Conservation (phyloP, 495 filamentous ascomycete species). For the Aspergillus olivimuriae region DNA sequence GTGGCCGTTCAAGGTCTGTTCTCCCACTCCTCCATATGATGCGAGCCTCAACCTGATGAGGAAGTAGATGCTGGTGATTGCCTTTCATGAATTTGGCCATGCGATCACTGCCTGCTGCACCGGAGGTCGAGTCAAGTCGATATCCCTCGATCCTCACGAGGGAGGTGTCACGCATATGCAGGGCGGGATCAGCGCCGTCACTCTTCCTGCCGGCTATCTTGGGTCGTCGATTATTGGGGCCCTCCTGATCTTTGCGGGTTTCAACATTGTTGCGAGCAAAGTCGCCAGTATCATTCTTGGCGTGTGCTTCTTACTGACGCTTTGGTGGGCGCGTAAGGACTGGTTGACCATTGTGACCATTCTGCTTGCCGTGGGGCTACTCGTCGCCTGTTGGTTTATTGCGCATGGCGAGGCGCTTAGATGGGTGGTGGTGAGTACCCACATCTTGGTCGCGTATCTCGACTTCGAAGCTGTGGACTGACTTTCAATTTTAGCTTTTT, state of each 20-base stretch:
- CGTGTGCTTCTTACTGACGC: constrained; percentile 65
- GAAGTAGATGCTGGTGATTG: constrained; percentile 75
- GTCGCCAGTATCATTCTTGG: constrained; percentile 65
- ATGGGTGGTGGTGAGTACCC: constrained; percentile 62
- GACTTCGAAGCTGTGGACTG: not conserved
- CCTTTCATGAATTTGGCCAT: constrained; percentile 79
- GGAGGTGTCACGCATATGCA: constrained; percentile 72
- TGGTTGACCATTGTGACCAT: constrained; percentile 71
- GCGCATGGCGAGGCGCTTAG: constrained; percentile 63
- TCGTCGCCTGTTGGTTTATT: constrained; percentile 77
- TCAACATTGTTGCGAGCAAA: constrained; percentile 74
- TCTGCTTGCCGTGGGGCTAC: constrained; percentile 58
- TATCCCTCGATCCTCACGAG: constrained; percentile 61
- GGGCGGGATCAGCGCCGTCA: constrained; percentile 68
- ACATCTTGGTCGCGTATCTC: not conserved
- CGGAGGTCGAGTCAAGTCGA: constrained; percentile 67
- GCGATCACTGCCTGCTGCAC: constrained; percentile 67
- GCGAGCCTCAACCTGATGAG: constrained; percentile 2
- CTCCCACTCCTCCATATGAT: too few relatives aligned
- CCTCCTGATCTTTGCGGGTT: constrained; percentile 72
- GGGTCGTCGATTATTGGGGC: constrained; percentile 71
- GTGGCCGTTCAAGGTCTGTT: constrained; percentile 74
- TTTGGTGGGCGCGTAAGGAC: constrained; percentile 75
- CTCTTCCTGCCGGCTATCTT: constrained; percentile 70
- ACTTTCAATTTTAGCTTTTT: constrained; percentile 45